Base-by-base conservation (phyloP, 768 basidiomycete species). In the Suillus placidus region DNA sequence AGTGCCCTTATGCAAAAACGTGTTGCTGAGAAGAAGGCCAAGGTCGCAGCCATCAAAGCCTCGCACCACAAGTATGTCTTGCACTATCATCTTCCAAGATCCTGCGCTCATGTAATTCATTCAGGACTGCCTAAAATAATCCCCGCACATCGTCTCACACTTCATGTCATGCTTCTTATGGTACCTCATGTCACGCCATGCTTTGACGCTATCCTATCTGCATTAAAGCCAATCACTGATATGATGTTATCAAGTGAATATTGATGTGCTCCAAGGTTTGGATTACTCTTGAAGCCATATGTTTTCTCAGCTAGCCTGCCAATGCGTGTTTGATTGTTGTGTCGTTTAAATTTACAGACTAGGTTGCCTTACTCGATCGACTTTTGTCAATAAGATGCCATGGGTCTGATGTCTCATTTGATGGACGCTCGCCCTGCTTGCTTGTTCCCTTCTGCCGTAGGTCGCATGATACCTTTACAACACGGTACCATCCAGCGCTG, bases 11-110 rank as follows among this genome's bases (percentile, higher is more conserved):
- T 97, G 64, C 83, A 89, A 82, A 96, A 97, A 85, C 95, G 94
- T 73, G 80, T 94, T 67, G 88, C 93, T 66, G 95, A 97, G 85
- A 93, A 90, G 87, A 96, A 97, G 87, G 89, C 87, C 76, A 93
- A 94, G 84, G 87, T 85, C 72, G 92, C 94, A 43, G 93, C 93
- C 52, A 82, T 90, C 87, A 93, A 93, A 82, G 93, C 92, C 40
- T 86, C 91, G 60, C 92, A 93, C 85, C 92, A 93, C 85, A 87
- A 88, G 85, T 86, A 70, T 32, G 84, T 74, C 56, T 35, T 40
- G 14, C 7, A 18, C 9, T 23, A 1, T 30, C 40, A 30, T 60
- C 14, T 38, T 57, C 2, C 30, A 7, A 8, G 40, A 32, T 42
- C 6, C 20, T 32, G 26, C 6, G 6, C 58, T 60, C 26, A 60